These are phyloP conservation scores for Trichocomaceae sp. DNA, from an alignment of 2,329 filamentous ascomycete genomes.

Conservation along the genomic window DNA sequence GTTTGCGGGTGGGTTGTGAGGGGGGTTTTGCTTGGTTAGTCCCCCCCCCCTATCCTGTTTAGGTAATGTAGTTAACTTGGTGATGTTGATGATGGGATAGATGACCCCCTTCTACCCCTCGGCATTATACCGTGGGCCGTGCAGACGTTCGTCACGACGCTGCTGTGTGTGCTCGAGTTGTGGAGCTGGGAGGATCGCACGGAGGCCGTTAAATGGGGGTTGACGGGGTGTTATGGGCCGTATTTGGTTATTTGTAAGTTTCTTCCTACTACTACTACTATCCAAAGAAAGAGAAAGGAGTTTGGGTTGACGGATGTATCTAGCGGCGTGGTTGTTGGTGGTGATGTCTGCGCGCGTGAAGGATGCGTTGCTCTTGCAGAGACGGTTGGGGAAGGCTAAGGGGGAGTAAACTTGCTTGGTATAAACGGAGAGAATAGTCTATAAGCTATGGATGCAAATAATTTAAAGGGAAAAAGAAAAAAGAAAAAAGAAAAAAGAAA, in stretches of 20 bases:
- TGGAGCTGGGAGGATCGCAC: constrained; percentile 49
- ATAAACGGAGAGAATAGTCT: no score
- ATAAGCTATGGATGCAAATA: not conserved
- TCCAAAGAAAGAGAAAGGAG: no score
- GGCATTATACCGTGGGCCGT: constrained; percentile 55
- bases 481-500: no score
- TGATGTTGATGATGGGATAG: constrained; percentile 24
- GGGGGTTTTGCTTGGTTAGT: constrained; percentile 47
- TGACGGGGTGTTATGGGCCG: constrained; percentile 51
- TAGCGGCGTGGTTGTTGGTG: constrained; percentile 7
- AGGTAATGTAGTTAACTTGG: no score
- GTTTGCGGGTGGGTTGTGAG: constrained; percentile 54
- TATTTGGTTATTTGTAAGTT: constrained; percentile 51
- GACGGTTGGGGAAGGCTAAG: not conserved
- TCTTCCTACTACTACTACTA: no score
- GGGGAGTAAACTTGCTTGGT: not conserved
- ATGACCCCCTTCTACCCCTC: constrained; percentile 52
- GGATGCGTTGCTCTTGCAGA: constrained; percentile 7
- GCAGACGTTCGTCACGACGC: constrained; percentile 55
- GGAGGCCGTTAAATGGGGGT: constrained; percentile 41
- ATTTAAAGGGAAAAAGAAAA: no score
- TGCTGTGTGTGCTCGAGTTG: constrained; percentile 57
- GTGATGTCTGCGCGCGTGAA: constrained; percentile 8
- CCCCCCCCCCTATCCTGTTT: not conserved
- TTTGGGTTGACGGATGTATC: no score